Conservation (phyloP, 1,284 basidiomycete species). For the Phellopilus nigrolimitatus region DNA sequence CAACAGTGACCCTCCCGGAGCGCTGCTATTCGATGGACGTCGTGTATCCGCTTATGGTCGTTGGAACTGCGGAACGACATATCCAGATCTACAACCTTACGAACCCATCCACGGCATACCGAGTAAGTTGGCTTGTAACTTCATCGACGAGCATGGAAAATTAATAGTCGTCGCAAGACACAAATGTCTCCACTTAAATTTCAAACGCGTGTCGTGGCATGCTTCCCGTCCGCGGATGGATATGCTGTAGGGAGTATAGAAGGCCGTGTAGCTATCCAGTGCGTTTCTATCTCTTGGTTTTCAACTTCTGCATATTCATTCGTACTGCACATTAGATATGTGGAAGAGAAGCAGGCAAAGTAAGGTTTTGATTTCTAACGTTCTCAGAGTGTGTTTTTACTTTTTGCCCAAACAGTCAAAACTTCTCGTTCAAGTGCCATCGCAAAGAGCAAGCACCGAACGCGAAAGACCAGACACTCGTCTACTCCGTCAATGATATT, state of each 20-base stretch:
- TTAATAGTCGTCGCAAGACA: constrained; percentile 41
- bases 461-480: constrained; percentile 70
- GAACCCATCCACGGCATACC: constrained; percentile 73
- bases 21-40: constrained; percentile 88
- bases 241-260: constrained; percentile 95
- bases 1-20: constrained; percentile 79
- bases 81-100: constrained; percentile 86
- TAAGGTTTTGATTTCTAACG: constrained; percentile 45
- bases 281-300: constrained; percentile 30
- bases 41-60: constrained; percentile 83
- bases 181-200: constrained; percentile 84
- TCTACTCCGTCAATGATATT: constrained; percentile 90
- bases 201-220: constrained; percentile 89
- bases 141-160: not conserved
- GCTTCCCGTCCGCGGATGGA: constrained; percentile 77
- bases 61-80: constrained; percentile 91
- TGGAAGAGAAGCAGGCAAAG: constrained; percentile 73
- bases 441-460: constrained; percentile 67
- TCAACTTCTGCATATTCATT: constrained; percentile 19
- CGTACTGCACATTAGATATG: constrained; percentile 47
- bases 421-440: constrained; percentile 97
- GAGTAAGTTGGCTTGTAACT: constrained; percentile 42
- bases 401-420: constrained; percentile 45
- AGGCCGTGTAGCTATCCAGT: constrained; percentile 96
- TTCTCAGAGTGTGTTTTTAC: not conserved